These are phyloP conservation scores for Cryptosporidium baileyi DNA, from an alignment of 169 alveolate species.

Conservation along the genomic window DNA sequence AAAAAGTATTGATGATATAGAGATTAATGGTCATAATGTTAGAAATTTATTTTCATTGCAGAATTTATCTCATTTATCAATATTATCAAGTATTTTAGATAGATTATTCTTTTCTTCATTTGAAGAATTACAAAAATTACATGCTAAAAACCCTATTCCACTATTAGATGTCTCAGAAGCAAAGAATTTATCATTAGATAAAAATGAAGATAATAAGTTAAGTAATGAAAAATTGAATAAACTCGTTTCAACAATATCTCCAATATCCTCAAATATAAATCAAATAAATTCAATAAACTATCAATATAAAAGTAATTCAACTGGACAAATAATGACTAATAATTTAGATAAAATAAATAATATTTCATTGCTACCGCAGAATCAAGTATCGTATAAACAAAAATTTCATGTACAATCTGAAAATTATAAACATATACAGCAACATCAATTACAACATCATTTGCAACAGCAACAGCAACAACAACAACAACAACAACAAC, in stretches of 20 bases:
- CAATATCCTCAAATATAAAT: too few species aligned
- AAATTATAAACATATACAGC: background rate
- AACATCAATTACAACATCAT: background rate
- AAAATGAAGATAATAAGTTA: too few species aligned
- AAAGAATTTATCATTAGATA: too few species aligned
- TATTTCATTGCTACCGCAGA: background rate
- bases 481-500: constrained; percentile 60
- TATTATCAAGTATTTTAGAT: constrained; percentile 18
- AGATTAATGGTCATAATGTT: constrained; percentile 31
- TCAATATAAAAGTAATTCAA: background rate
- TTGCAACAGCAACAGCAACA: background rate
- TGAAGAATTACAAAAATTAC: constrained; percentile 6
- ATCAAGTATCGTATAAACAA: background rate
- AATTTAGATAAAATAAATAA: too few species aligned
- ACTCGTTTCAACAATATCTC: too few species aligned
- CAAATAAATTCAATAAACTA: background rate
- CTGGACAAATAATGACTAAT: background rate
- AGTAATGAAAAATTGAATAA: too few species aligned
- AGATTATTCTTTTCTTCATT: constrained; percentile 19
- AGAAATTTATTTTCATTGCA: background rate
- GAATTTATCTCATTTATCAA: constrained; percentile 4
- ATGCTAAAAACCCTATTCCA: background rate
- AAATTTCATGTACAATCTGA: background rate
- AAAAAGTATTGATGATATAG: constrained; percentile 13
- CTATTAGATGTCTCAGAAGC: background rate